A percentile compares a stretch with the other conserved stretches of the same genome.
Conservation (phyloP, 208 protist genomes). For the Wallacemonas sp. region DNA sequence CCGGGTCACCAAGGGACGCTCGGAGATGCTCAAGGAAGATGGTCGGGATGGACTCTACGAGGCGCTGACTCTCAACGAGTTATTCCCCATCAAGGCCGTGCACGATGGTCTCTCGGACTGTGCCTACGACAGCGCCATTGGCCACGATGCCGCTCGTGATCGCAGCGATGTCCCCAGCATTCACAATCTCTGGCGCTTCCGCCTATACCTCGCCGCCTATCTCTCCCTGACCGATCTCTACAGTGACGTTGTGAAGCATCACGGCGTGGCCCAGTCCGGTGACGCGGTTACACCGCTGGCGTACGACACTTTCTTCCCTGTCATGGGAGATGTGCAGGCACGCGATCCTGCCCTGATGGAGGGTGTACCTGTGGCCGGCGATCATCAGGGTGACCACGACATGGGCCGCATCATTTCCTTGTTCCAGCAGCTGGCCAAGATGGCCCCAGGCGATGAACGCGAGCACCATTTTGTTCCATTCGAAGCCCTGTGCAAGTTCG, state of each 20-base stretch:
- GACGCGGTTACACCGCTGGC: slow-evolving; percentile 7
- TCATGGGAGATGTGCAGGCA: not conserved
- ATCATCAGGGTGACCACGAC: slow-evolving; percentile 2
- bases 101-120: slow-evolving; percentile 33
- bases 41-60: slow-evolving; percentile 25
- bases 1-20: slow-evolving; percentile 17
- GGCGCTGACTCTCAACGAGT: slow-evolving; percentile 21
- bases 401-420: slow-evolving; percentile 2
- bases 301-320: slow-evolving; percentile 22
- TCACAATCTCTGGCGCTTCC: slow-evolving; percentile 14
- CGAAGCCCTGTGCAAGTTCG: slow-evolving; percentile 11
- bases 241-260: slow-evolving; percentile 25
- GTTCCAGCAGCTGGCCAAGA: slow-evolving; percentile 3
- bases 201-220: slow-evolving; percentile 30
- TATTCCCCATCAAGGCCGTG: slow-evolving; percentile 32
- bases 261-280: not conserved
- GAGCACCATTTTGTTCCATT: slow-evolving; percentile 1
- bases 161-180: slow-evolving; percentile 14
- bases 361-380: not conserved
- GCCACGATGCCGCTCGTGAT: not conserved
- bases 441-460: slow-evolving; percentile 1
- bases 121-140: slow-evolving; percentile 25
- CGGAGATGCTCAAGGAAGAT: slow-evolving; percentile 19
- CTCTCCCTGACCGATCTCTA: slow-evolving; percentile 35
- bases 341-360: not conserved